Conservation (phyloP, 2,329 filamentous ascomycete genomes). For the Penicillium sp. region DNA sequence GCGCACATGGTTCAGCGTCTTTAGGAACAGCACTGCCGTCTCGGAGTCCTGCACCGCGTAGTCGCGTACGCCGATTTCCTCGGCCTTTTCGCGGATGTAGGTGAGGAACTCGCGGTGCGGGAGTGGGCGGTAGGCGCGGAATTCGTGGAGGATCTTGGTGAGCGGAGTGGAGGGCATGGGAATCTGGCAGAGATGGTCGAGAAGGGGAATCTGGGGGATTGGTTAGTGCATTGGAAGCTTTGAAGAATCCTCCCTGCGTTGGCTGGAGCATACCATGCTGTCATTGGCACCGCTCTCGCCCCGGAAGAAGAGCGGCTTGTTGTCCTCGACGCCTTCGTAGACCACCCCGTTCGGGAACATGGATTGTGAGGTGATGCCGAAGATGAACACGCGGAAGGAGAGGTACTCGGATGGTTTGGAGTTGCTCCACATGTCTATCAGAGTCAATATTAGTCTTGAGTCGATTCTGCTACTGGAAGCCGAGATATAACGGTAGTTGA, state of each 20-base stretch:
- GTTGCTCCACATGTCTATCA: conserved; percentile 77
- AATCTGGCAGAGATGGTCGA: conserved; percentile 83
- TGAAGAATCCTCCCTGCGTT: background rate
- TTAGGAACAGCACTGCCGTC: conserved; percentile 45
- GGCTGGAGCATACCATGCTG: conserved; percentile 61
- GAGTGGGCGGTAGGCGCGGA: conserved; percentile 81
- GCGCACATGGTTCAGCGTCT: conserved; percentile 47
- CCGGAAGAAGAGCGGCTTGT: conserved; percentile 73
- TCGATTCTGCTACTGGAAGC: background rate
- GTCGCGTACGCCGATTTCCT: conserved; percentile 45
- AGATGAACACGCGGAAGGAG: conserved; percentile 93
- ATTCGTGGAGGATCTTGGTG: conserved; percentile 82
- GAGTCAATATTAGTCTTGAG: conserved; percentile 3
- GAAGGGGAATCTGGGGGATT: conserved; percentile 64
- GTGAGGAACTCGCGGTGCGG: conserved; percentile 84
- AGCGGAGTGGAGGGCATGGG: conserved; percentile 86
- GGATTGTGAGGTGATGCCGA: conserved; percentile 86
- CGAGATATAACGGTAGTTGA: too few species aligned
- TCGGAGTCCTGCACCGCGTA: conserved; percentile 40
- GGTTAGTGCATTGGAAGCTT: background rate
- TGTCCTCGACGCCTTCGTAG: conserved; percentile 76
- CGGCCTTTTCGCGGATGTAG: conserved; percentile 59
- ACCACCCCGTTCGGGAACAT: conserved; percentile 93
- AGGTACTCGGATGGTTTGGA: conserved; percentile 81
- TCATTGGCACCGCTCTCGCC: conserved; percentile 94